These are phyloP conservation scores for Pythium plurisporium DNA, from an alignment of 352 stramenopile genomes.

Conservation along the genomic window DNA sequence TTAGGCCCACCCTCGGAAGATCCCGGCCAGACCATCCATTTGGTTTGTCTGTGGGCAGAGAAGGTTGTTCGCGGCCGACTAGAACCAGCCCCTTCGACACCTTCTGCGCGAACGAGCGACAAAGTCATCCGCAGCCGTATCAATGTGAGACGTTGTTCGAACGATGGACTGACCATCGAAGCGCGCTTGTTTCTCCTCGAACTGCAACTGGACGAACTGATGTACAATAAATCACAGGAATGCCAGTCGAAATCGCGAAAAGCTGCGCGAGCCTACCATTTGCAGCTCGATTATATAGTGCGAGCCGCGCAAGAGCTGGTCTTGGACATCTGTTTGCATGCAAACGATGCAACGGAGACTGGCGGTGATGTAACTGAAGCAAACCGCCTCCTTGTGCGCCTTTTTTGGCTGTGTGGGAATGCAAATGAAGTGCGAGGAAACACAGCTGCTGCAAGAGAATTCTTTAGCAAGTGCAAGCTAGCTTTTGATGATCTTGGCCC, in stretches of 20 bases:
- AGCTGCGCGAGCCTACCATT: not conserved
- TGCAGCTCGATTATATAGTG: slow-evolving; percentile 16
- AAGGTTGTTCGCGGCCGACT: slow-evolving; percentile 35
- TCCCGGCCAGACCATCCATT: slow-evolving; percentile 33
- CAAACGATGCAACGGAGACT: not conserved
- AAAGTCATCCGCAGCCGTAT: not conserved
- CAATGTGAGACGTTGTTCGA: not conserved
- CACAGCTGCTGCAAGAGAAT: slow-evolving; percentile 41
- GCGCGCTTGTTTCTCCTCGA: slow-evolving; percentile 59
- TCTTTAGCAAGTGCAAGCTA: slow-evolving; percentile 51
- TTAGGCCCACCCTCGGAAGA: slow-evolving; percentile 11
- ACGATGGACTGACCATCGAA: slow-evolving; percentile 25
- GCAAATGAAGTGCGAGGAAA: slow-evolving; percentile 45
- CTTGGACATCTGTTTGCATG: slow-evolving; percentile 14
- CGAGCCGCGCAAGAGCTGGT: slow-evolving; percentile 18
- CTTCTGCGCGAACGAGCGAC: not conserved
- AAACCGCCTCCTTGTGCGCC: slow-evolving; percentile 22
- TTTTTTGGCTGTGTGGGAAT: slow-evolving; percentile 56
- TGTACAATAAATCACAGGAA: slow-evolving; percentile 22
- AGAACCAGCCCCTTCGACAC: not conserved
- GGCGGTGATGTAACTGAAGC: not conserved
- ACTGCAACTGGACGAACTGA: slow-evolving; percentile 45
- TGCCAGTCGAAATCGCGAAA: slow-evolving; percentile 1
- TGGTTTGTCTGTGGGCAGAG: slow-evolving; percentile 53
- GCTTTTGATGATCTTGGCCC: slow-evolving; percentile 1